Conservation (phyloP, 495 filamentous ascomycete genomes). For the Niebla homalea region DNA sequence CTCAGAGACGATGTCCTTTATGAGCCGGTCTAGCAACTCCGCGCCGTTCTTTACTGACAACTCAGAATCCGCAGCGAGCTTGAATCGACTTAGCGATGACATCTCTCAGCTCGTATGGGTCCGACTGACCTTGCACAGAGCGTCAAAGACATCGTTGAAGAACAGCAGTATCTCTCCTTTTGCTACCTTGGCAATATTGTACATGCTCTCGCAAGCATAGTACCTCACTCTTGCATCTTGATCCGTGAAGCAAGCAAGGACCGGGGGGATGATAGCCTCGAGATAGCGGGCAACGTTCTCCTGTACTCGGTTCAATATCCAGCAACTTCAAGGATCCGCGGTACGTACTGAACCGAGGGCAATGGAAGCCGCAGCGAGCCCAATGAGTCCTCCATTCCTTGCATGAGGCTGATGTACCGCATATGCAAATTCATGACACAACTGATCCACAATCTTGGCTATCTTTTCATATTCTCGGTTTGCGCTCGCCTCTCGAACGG, state of each 20-base stretch:
- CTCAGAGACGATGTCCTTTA: slow-evolving; percentile 97
- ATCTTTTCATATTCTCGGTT: slow-evolving; percentile 65
- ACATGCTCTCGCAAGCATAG: slow-evolving; percentile 99
- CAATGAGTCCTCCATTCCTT: slow-evolving; percentile 91
- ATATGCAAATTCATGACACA: slow-evolving; percentile 96
- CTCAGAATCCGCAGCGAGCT: slow-evolving; percentile 94
- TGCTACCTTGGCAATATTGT: slow-evolving; percentile 98
- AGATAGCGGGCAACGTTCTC: slow-evolving; percentile 87
- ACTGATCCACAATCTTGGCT: slow-evolving; percentile 77
- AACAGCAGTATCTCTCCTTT: slow-evolving; percentile 94
- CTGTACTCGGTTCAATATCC: slow-evolving; percentile 25
- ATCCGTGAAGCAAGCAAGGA: slow-evolving; percentile 96
- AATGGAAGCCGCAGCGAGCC: slow-evolving; percentile 90
- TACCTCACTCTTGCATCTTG: slow-evolving; percentile 97
- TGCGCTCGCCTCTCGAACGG: slow-evolving; percentile 74
- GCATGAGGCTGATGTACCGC: slow-evolving; percentile 96
- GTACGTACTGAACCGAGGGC: slow-evolving; percentile 75
- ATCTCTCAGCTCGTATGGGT: neutral
- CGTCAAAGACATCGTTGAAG: slow-evolving; percentile 97
- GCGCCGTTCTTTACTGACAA: slow-evolving; percentile 97
- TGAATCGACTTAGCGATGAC: slow-evolving; percentile 8
- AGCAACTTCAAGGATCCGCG: neutral
- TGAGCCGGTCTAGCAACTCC: slow-evolving; percentile 84
- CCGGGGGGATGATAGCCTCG: slow-evolving; percentile 85
- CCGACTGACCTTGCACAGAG: slow-evolving; percentile 71